phyloP scores from a whole-genome alignment of 2,329 filamentous ascomycete genomes.

The Decorospora gaudefroyi region DNA sequence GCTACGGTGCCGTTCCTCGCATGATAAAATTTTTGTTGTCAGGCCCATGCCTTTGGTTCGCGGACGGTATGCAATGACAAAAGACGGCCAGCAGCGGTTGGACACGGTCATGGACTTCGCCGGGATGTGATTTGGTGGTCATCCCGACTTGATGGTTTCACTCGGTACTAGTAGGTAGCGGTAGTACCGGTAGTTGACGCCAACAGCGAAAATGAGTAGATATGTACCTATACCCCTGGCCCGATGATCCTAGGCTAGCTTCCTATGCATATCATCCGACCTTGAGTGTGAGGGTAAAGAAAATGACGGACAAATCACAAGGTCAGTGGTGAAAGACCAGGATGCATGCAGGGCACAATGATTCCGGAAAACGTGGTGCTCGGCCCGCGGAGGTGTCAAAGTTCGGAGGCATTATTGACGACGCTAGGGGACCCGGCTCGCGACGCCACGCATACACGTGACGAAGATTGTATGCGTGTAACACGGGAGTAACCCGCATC shows the following conservation, averaged over 20 bases:
- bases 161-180: background rate
- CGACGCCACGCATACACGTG: slow-evolving; percentile 5
- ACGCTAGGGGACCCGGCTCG: slow-evolving; percentile 1
- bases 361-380: background rate
- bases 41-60: background rate
- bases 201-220: background rate
- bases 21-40: background rate
- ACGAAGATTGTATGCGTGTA: background rate
- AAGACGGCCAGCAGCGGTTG: too few relatives aligned
- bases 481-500: background rate
- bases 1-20: background rate
- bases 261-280: background rate
- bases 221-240: background rate
- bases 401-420: background rate
- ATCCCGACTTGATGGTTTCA: too few relatives aligned
- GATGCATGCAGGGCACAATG: slow-evolving; percentile 5
- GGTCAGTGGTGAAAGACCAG: background rate
- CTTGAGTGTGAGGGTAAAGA: background rate
- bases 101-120: too few relatives aligned
- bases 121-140: too few relatives aligned
- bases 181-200: background rate
- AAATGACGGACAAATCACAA: slow-evolving; percentile 2
- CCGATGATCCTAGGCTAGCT: background rate
- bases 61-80: background rate
- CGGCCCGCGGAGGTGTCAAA: slow-evolving; percentile 1